Base-by-base conservation (phyloP, 169 alveolate species). In the Plasmodium berghei region DNA sequence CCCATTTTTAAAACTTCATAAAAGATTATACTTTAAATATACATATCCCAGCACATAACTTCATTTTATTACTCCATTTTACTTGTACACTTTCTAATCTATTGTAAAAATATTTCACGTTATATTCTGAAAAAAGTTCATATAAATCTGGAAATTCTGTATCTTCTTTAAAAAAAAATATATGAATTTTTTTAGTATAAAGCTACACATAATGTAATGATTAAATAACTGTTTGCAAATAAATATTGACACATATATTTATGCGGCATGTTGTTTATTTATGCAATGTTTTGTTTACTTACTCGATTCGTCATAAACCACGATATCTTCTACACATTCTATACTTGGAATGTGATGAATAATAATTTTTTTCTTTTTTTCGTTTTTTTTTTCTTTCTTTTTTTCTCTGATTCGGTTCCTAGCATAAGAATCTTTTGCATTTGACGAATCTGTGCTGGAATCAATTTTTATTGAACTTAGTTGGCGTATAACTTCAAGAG, bases 31-130 rank as follows among this genome's bases (percentile, higher is more conserved):
- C 96, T 94, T 93, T 91, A 74, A 69, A 89, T 49, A 67, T 61
- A 83, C 99, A 97, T 16, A 93, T 93, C 9, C 99, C 99, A 9
- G 99, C 99, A 80, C 98, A 96, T 28, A 92, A 69, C 18, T 98
- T 97, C 97, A 97, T 95, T 90, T 97, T 96, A 48, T 91, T 95
- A 80, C 98, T 96, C 98, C 99, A 97, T 67, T 94, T 96, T 28
- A 97, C 92, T 72, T 88, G 90, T 14, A 95, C 98, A 12, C 95
- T 73, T 20, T 93, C 95, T 28, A 97, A 93, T 24, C 80, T 85
- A 52, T 92, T 92, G 64, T 93, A 89, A 91, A 97, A 97, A 91
- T 95, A 97, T 40, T 89, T 73, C 20, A 89, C 93, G 88, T 97
- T 96, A 74, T 92, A 97, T 20, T 93, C 92, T 34, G 83, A 62